Conservation (phyloP, 2,329 filamentous ascomycete species). For the Hymenoscyphus albidus region DNA sequence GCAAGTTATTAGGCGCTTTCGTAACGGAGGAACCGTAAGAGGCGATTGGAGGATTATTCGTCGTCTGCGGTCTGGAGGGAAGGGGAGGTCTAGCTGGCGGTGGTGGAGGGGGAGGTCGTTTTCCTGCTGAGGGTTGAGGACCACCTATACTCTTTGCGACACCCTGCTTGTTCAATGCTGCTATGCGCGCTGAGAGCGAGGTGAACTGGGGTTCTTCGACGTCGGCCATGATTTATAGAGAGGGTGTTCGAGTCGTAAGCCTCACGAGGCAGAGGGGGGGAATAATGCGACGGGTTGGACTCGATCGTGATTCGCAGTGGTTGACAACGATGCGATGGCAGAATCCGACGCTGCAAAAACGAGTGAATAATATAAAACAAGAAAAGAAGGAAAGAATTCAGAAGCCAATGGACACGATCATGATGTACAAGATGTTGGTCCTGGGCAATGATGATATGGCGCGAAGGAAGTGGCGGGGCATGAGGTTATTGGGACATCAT, state of each 20-base stretch:
- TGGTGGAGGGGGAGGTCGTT: slow-evolving; percentile 53
- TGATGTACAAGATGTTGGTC: neutral
- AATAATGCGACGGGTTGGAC: neutral
- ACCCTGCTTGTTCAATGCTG: slow-evolving; percentile 51
- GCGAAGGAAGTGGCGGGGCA: slow-evolving; percentile 11
- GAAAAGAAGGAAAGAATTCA: neutral
- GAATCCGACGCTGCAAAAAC: neutral
- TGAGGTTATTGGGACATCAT: neutral
- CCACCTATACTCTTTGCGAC: slow-evolving; percentile 20
- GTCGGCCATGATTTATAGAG: slow-evolving; percentile 50
- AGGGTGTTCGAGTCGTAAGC: neutral
- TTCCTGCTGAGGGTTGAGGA: slow-evolving; percentile 38
- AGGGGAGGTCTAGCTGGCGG: slow-evolving; percentile 39
- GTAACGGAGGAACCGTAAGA: slow-evolving; percentile 28
- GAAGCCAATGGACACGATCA: neutral
- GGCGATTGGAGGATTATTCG: slow-evolving; percentile 36
- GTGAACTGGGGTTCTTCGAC: slow-evolving; percentile 59
- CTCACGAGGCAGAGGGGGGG: neutral
- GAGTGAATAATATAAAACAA: neutral
- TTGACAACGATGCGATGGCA: neutral
- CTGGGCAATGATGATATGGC: neutral
- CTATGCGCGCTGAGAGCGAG: slow-evolving; percentile 58
- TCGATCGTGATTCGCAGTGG: neutral
- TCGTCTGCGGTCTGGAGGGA: slow-evolving; percentile 37
- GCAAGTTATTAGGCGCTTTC: slow-evolving; percentile 28